phyloP scores from a whole-genome alignment of 108 stramenopile genomes.

The Nannochloropsis salina region DNA sequence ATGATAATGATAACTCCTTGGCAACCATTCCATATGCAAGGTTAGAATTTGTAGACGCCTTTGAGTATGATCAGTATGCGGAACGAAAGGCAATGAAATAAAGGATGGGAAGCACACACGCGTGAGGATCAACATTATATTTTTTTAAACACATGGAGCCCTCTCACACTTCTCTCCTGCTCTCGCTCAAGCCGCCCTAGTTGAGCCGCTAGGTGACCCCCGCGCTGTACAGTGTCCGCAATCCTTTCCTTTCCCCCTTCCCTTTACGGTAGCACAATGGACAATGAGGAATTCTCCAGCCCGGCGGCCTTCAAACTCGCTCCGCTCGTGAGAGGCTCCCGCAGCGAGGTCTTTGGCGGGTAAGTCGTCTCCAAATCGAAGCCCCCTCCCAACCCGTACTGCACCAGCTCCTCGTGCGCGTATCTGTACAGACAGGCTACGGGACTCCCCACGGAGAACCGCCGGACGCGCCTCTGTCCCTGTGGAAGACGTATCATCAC shows the following conservation, averaged over 20 bases:
- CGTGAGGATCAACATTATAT: background rate
- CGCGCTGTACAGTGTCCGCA: background rate
- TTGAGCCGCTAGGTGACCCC: too few relatives aligned
- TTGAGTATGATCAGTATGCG: background rate
- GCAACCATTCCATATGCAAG: too few relatives aligned
- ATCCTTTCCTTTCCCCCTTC: background rate
- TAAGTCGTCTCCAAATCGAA: background rate
- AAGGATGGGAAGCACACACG: background rate
- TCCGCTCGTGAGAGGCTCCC: background rate
- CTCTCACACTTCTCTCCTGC: too few relatives aligned
- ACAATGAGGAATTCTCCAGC: background rate
- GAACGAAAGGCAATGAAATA: background rate
- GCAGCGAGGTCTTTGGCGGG: background rate
- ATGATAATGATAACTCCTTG: too few relatives aligned
- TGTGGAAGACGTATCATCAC: background rate
- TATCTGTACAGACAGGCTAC: background rate
- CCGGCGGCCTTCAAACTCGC: background rate
- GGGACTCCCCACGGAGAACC: background rate
- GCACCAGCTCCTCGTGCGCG: constrained; percentile 5
- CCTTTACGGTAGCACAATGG: background rate
- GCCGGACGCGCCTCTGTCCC: background rate
- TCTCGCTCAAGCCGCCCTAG: too few relatives aligned
- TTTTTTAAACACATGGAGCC: background rate
- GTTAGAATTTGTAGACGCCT: background rate
- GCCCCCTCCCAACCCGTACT: background rate